Base-by-base conservation (phyloP, 352 stramenopile species). In the Globisporangium middletonii region DNA sequence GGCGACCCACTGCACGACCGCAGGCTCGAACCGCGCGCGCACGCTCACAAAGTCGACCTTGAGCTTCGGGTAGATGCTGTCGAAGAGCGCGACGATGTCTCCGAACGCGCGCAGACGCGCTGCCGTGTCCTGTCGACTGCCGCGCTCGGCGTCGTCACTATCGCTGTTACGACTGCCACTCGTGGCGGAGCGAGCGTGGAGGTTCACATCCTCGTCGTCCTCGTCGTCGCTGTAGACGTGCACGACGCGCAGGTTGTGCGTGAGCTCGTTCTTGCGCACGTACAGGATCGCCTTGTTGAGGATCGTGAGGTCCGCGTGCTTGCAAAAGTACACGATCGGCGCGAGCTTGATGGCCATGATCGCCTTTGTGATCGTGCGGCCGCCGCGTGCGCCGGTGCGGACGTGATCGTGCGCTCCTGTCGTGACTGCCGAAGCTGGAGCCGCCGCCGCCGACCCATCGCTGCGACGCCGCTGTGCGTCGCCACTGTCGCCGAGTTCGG, bases 221-320 rank as follows among this genome's bases (percentile, higher is more conserved):
- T 23, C 23, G 23, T 23, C 23, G 23, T 23, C 23, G 23, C 23
- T 23, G 23, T 23, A 23, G 11, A 86, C 63, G 64, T 96, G 86
- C 26, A 95, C 82, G 42, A 96, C 72, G 46, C 89, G 77, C 50
- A 96, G 68, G 19, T 73, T 82, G 51, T 88, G 68, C 2, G 85
- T 95, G 63, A 94, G 80, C 38, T 86, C 77, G 63, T 96, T 96
- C 11, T 79, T 62, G 16, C 76, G 74, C 50, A 96, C 86, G 63
- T 96, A 97, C 19, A 94, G 65, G 46, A 97, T 75, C 12, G 85
- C 86, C 64, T 96, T 95, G 73, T 97, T 96, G 33, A 96, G 57
- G 50, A 86, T 77, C 56, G 89, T 85, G 18, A 95, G 63, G 63
- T 97, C 81, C 42, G 84, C 73, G 2, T 68, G 53, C 71, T 96